phyloP scores from a whole-genome alignment of 192 early-diverging fungal species.

The Coemansia sp. region DNA sequence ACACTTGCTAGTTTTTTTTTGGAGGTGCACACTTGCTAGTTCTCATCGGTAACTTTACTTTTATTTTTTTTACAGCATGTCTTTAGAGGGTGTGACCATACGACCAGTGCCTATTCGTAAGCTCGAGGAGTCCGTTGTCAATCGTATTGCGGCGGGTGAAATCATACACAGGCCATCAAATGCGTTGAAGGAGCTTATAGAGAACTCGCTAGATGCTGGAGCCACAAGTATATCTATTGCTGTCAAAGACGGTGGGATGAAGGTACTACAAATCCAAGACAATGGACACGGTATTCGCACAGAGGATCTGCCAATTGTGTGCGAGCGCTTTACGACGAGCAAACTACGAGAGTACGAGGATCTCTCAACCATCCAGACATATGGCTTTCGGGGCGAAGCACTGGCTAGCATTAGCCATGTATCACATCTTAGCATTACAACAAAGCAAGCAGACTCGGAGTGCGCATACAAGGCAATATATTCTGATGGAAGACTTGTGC shows the following conservation, averaged over 20 bases:
- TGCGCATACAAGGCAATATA: slow-evolving; percentile 82
- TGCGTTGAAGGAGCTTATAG: slow-evolving; percentile 94
- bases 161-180: slow-evolving; percentile 95
- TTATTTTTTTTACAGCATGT: no score
- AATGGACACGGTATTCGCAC: slow-evolving; percentile 91
- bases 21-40: no score
- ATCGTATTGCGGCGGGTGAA: slow-evolving; percentile 98
- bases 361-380: slow-evolving; percentile 79
- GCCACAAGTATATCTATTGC: slow-evolving; percentile 80
- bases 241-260: slow-evolving; percentile 89
- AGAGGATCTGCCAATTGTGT: slow-evolving; percentile 87
- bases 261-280: slow-evolving; percentile 92
- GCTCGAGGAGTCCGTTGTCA: slow-evolving; percentile 85
- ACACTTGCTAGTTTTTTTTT: no score
- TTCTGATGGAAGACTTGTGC: slow-evolving; percentile 81
- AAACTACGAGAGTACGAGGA: slow-evolving; percentile 88
- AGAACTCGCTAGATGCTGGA: slow-evolving; percentile 94
- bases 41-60: no score
- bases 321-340: slow-evolving; percentile 94
- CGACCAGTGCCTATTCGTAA: slow-evolving; percentile 64
- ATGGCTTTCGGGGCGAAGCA: slow-evolving; percentile 97
- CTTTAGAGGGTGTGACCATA: not conserved
- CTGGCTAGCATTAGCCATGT: slow-evolving; percentile 96
- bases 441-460: slow-evolving; percentile 71
- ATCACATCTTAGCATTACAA: slow-evolving; percentile 85